Percentiles rank a stretch among this genome's conserved stretches.
Evolutionary conservation across 1,139 yeast species (phyloP).

Genomic region (Zygosaccharomyces sapae): DNA sequence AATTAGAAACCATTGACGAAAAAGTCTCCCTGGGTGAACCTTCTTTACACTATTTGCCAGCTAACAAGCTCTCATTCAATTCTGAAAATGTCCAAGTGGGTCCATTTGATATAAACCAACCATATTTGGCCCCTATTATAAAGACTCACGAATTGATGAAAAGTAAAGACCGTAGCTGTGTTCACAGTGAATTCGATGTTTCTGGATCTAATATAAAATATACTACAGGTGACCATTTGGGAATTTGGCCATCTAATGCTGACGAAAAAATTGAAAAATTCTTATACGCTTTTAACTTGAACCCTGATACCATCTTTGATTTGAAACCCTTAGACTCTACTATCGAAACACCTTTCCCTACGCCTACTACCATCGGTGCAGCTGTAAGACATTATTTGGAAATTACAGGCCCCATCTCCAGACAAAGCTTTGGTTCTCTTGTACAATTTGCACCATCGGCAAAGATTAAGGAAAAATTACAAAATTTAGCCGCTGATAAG

Average conservation of each 20-base stretch:
- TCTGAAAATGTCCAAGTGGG: slow-evolving; percentile 46
- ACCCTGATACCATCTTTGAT: slow-evolving; percentile 55
- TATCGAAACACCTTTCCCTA: slow-evolving; percentile 72
- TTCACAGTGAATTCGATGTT: slow-evolving; percentile 86
- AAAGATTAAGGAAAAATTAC: slow-evolving; percentile 50
- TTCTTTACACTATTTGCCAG: slow-evolving; percentile 54
- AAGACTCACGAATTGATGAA: slow-evolving; percentile 66
- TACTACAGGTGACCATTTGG: slow-evolving; percentile 94
- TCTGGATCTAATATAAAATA: slow-evolving; percentile 72
- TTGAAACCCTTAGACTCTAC: slow-evolving; percentile 75
- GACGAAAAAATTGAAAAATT: slow-evolving; percentile 67
- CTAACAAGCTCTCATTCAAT: slow-evolving; percentile 29
- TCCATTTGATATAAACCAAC: slow-evolving; percentile 81
- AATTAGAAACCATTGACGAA: slow-evolving; percentile 39
- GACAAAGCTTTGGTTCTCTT: slow-evolving; percentile 76
- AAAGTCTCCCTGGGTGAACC: slow-evolving; percentile 83
- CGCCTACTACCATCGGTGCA: slow-evolving; percentile 87
- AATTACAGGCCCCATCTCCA: slow-evolving; percentile 88
- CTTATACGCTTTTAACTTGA: slow-evolving; percentile 58
- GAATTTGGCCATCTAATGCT: slow-evolving; percentile 90
- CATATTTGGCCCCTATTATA: slow-evolving; percentile 70
- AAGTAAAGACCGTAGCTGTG: slow-evolving; percentile 59
- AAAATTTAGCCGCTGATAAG: slow-evolving; percentile 64
- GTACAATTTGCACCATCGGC: slow-evolving; percentile 78
- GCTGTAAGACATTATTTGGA: slow-evolving; percentile 84